These are phyloP conservation scores for Kodamaea restingae DNA, from an alignment of 805 yeast species.

Conservation along the genomic window DNA sequence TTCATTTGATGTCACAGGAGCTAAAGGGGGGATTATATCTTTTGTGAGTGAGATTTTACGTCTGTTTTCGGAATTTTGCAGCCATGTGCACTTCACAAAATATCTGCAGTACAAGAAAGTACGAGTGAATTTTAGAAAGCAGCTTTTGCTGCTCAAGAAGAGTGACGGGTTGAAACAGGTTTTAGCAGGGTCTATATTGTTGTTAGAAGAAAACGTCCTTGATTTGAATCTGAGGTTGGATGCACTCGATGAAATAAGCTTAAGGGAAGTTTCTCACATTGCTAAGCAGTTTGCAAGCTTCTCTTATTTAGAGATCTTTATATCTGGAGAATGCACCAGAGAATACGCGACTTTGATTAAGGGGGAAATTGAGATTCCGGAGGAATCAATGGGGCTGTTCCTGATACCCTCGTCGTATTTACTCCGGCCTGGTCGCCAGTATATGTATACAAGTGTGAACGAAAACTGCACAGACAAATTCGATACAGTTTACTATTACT, in stretches of 20 bases:
- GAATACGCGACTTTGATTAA: slow-evolving; percentile 17
- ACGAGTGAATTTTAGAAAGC: slow-evolving; percentile 44
- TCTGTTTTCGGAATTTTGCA: background rate
- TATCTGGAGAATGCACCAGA: slow-evolving; percentile 46
- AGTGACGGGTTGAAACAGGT: slow-evolving; percentile 47
- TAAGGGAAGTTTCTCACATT: slow-evolving; percentile 29
- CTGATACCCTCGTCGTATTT: slow-evolving; percentile 33
- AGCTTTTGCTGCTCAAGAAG: slow-evolving; percentile 42
- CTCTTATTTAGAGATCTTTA: slow-evolving; percentile 37
- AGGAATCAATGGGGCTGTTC: background rate
- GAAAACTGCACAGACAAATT: slow-evolving; percentile 47
- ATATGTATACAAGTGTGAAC: slow-evolving; percentile 20
- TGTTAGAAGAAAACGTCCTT: slow-evolving; percentile 57
- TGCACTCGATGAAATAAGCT: slow-evolving; percentile 49
- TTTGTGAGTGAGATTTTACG: slow-evolving; percentile 32
- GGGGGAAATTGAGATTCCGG: background rate
- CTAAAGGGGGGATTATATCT: slow-evolving; percentile 32
- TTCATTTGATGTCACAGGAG: slow-evolving; percentile 52
- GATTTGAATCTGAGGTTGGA: slow-evolving; percentile 51
- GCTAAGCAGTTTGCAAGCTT: slow-evolving; percentile 24
- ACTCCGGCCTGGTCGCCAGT: slow-evolving; percentile 15
- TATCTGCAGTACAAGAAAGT: slow-evolving; percentile 41
- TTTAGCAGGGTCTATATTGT: slow-evolving; percentile 45
- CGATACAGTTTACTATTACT: slow-evolving; percentile 47
- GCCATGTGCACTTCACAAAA: slow-evolving; percentile 19